Conservation (phyloP, 2,329 filamentous ascomycete genomes). For the Bipolaris sorokiniana region DNA sequence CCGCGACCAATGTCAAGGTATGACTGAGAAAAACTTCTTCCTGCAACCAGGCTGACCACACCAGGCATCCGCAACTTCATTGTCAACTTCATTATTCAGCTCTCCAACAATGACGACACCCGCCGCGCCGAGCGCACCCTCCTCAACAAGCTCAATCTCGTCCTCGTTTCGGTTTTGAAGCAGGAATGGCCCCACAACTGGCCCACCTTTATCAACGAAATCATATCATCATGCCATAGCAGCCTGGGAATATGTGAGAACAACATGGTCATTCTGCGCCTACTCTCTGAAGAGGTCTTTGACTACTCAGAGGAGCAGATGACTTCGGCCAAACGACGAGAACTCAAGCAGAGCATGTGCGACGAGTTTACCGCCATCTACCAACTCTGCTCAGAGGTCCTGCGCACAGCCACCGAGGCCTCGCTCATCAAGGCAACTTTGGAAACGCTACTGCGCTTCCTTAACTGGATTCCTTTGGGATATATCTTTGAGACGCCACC, state of each 20-base stretch:
- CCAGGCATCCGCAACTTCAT: constrained; percentile 98
- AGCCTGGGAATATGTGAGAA: constrained; percentile 98
- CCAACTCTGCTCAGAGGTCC: constrained; percentile 93
- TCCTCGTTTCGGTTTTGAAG: constrained; percentile 96
- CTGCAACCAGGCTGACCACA: constrained; percentile 13
- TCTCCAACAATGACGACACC: constrained; percentile 86
- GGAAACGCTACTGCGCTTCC: constrained; percentile 92
- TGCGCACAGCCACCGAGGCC: constrained; percentile 85
- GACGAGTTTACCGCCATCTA: constrained; percentile 98
- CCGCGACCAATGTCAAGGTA: constrained; percentile 92
- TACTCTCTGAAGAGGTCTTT: constrained; percentile 97
- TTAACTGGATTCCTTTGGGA: constrained; percentile 98
- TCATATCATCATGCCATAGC: constrained; percentile 93
- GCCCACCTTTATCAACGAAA: constrained; percentile 99
- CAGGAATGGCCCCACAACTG: constrained; percentile 99
- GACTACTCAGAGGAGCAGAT: constrained; percentile 99
- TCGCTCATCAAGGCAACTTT: constrained; percentile 95
- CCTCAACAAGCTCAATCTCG: constrained; percentile 97
- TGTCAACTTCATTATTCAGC: constrained; percentile 96
- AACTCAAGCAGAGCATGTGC: constrained; percentile 98
- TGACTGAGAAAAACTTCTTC: constrained; percentile 28
- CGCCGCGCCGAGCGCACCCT: constrained; percentile 84
- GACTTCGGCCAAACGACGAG: constrained; percentile 97
- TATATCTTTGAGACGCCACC: constrained; percentile 96
- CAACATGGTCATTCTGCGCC: constrained; percentile 97